phyloP scores from a whole-genome alignment of 2,329 filamentous ascomycete genomes.

The Fusarium palustre region DNA sequence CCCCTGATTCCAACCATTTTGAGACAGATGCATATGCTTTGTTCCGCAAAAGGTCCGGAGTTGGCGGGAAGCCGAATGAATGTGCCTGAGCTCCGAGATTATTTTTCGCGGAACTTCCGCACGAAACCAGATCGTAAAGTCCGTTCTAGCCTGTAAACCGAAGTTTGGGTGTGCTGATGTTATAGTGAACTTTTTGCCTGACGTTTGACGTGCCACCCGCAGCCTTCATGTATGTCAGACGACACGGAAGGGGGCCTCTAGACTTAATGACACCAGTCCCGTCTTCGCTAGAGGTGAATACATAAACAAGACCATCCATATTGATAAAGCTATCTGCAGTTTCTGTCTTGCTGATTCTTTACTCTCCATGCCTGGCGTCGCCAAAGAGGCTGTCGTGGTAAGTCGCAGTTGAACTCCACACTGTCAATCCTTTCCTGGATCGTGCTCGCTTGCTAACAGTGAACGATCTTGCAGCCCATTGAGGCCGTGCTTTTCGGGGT shows the following conservation, averaged over 20 bases:
- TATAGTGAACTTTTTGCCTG: background rate
- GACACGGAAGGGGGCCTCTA: background rate
- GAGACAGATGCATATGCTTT: conserved; percentile 17
- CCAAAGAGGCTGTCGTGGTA: conserved; percentile 39
- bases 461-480: conserved; percentile 42
- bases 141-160: background rate
- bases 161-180: background rate
- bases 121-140: background rate
- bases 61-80: background rate
- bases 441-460: conserved; percentile 18
- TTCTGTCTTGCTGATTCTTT: background rate
- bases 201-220: background rate
- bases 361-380: conserved; percentile 25
- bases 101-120: background rate
- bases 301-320: background rate
- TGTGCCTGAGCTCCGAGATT: background rate
- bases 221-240: conserved; percentile 12
- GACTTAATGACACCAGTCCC: conserved; percentile 31
- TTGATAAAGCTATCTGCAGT: background rate
- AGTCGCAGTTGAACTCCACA: background rate
- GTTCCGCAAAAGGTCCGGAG: conserved; percentile 12
- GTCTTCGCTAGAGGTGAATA: background rate
- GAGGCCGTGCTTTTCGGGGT: conserved; percentile 45
- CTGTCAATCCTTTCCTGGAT: background rate
- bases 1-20: conserved; percentile 24